phyloP scores from a whole-genome alignment of 2,329 filamentous ascomycete species.

The Neofusicoccum parvum region DNA sequence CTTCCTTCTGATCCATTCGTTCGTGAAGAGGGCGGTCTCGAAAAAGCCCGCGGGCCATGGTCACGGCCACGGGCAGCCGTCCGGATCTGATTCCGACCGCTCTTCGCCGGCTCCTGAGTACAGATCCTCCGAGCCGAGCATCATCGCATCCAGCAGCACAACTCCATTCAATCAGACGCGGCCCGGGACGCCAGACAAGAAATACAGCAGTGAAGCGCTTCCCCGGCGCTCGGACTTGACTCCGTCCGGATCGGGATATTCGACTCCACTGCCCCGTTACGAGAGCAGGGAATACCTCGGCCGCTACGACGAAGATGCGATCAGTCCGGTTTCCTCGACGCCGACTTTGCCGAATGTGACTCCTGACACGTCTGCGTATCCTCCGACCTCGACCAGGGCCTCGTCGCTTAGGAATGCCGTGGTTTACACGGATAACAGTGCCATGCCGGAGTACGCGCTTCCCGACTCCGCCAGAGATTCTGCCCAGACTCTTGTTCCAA shows the following conservation, averaged over 20 bases:
- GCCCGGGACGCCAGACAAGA: conserved; percentile 16
- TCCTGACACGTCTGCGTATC: not conserved
- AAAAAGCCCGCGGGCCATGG: conserved; percentile 23
- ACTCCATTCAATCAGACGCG: conserved; percentile 19
- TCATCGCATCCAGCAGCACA: conserved; percentile 3
- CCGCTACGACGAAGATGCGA: conserved; percentile 18
- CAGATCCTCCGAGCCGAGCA: conserved; percentile 10
- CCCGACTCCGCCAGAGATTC: conserved; percentile 15
- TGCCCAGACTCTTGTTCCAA: conserved; percentile 15
- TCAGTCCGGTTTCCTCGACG: conserved; percentile 16
- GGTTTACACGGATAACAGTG: conserved; percentile 3
- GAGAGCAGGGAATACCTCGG: conserved; percentile 13
- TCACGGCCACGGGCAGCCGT: conserved; percentile 20
- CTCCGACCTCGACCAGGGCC: conserved; percentile 6
- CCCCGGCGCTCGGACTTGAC: conserved; percentile 17
- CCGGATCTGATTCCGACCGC: not conserved
- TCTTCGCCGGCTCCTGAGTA: conserved; percentile 14
- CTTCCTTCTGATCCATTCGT: conserved; percentile 34
- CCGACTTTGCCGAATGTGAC: conserved; percentile 9
- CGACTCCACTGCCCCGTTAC: conserved; percentile 21
- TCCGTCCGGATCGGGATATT: conserved; percentile 15
- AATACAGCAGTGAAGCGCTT: conserved; percentile 5
- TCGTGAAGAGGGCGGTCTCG: conserved; percentile 30
- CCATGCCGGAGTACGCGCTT: conserved; percentile 10
- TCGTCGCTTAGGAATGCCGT: conserved; percentile 19